Conservation (phyloP, 768 basidiomycete species). For the Termitomyces bulborhizus region DNA sequence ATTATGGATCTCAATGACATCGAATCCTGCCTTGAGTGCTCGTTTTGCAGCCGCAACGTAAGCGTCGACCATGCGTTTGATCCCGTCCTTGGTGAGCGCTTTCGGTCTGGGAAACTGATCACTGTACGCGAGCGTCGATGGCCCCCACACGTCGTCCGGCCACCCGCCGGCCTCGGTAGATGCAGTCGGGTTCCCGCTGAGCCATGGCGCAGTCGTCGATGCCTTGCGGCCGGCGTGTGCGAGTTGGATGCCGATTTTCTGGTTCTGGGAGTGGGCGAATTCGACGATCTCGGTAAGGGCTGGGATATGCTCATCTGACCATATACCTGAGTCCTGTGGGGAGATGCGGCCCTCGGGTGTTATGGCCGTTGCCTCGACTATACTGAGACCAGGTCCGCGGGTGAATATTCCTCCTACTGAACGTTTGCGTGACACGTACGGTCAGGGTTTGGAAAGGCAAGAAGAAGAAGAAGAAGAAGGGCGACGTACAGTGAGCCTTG, state of each 20-base stretch:
- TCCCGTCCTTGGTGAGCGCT: constrained; percentile 49
- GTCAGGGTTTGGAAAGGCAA: no score
- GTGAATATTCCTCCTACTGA: constrained; percentile 48
- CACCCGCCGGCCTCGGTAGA: constrained; percentile 38
- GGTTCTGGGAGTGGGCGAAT: constrained; percentile 66
- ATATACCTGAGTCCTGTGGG: constrained; percentile 59
- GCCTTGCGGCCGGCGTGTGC: constrained; percentile 78
- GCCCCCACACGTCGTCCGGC: constrained; percentile 50
- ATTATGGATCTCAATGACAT: constrained; percentile 56
- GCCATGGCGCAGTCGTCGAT: constrained; percentile 58
- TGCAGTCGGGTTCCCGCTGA: constrained; percentile 29
- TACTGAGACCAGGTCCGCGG: constrained; percentile 49
- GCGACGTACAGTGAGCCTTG: constrained; percentile 48
- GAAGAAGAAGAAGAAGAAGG: no score
- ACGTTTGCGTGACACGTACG: not conserved
- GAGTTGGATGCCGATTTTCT: constrained; percentile 70
- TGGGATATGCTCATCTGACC: constrained; percentile 53
- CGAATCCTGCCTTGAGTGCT: constrained; percentile 53
- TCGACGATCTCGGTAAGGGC: constrained; percentile 47
- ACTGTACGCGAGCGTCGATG: constrained; percentile 42
- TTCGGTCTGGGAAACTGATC: constrained; percentile 45
- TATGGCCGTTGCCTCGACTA: constrained; percentile 67
- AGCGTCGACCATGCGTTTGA: constrained; percentile 49
- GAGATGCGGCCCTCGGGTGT: constrained; percentile 57
- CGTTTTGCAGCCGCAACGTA: constrained; percentile 48